These are phyloP conservation scores for Allodekkera sacchari DNA, from an alignment of 805 yeast genomes.

Conservation along the genomic window DNA sequence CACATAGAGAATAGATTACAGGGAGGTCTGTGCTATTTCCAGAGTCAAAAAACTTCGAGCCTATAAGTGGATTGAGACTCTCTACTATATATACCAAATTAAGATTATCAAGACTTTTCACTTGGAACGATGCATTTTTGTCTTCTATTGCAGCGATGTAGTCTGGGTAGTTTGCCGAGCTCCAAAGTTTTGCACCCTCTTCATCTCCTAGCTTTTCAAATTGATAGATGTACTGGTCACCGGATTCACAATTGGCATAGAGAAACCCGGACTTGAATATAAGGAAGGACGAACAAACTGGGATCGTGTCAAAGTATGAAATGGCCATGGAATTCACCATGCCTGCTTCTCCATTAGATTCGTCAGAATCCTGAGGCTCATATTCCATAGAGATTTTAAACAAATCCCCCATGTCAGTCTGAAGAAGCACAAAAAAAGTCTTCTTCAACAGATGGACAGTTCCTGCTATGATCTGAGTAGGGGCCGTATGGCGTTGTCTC, in stretches of 20 bases:
- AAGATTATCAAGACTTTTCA: constrained; percentile 43
- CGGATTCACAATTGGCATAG: constrained; percentile 54
- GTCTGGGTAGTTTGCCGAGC: constrained; percentile 27
- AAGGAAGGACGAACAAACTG: constrained; percentile 43
- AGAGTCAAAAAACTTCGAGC: constrained; percentile 28
- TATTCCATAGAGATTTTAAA: constrained; percentile 54
- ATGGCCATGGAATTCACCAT: constrained; percentile 36
- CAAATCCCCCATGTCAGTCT: constrained; percentile 64
- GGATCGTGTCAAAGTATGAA: constrained; percentile 71
- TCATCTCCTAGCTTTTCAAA: constrained; percentile 67
- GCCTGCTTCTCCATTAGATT: constrained; percentile 14
- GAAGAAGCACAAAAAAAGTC: constrained; percentile 60
- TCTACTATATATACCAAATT: constrained; percentile 45
- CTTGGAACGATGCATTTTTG: constrained; percentile 17
- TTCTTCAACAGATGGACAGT: constrained; percentile 59
- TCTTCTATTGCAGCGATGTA: constrained; percentile 20
- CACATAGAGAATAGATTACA: constrained; percentile 33
- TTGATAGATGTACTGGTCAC: constrained; percentile 66
- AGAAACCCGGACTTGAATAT: constrained; percentile 72
- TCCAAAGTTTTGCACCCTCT: constrained; percentile 26
- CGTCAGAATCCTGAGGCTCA: constrained; percentile 31
- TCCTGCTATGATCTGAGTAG: constrained; percentile 42
- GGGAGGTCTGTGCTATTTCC: constrained; percentile 30
- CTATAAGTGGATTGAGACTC: constrained; percentile 46
- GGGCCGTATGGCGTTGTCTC: constrained; percentile 23